These are phyloP conservation scores for Huntiella moniliformis DNA, from an alignment of 2,329 filamentous ascomycete species.

Conservation along the genomic window DNA sequence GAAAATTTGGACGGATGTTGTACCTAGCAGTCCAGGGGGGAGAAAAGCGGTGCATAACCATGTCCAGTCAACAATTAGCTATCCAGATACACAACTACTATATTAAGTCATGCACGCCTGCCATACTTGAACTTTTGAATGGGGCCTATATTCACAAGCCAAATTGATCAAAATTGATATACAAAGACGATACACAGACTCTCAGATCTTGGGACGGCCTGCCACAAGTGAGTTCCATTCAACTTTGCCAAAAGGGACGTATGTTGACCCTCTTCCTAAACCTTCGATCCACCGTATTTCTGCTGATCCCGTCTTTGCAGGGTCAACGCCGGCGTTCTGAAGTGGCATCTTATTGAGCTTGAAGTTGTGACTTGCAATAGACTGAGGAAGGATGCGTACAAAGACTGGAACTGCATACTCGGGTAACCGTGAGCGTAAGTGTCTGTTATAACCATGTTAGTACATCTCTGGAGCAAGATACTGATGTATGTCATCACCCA, in stretches of 20 bases:
- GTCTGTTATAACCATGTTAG: constrained; percentile 17
- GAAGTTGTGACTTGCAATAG: constrained; percentile 52
- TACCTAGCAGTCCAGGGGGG: too few relatives aligned
- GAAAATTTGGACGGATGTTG: too few relatives aligned
- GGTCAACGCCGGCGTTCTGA: constrained; percentile 5
- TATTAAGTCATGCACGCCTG: too few relatives aligned
- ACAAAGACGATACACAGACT: background rate
- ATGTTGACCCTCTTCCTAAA: constrained; percentile 32
- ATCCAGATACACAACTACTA: too few relatives aligned
- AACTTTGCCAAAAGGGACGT: constrained; percentile 43
- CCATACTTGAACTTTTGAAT: too few relatives aligned
- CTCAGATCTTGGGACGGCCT: constrained; percentile 52
- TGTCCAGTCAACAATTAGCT: too few relatives aligned
- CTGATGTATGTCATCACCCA: constrained; percentile 15
- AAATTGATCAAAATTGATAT: too few relatives aligned
- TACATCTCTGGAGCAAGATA: background rate
- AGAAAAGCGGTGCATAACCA: too few relatives aligned
- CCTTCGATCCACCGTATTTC: constrained; percentile 6
- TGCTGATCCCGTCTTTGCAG: background rate
- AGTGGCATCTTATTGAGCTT: constrained; percentile 49
- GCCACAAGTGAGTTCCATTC: constrained; percentile 52
- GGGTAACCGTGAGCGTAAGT: constrained; percentile 41
- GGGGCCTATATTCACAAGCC: too few relatives aligned
- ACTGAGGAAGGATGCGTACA: constrained; percentile 38
- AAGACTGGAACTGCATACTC: constrained; percentile 62